Base-by-base conservation (phyloP, 495 filamentous ascomycete genomes). In the Podospora comata region DNA sequence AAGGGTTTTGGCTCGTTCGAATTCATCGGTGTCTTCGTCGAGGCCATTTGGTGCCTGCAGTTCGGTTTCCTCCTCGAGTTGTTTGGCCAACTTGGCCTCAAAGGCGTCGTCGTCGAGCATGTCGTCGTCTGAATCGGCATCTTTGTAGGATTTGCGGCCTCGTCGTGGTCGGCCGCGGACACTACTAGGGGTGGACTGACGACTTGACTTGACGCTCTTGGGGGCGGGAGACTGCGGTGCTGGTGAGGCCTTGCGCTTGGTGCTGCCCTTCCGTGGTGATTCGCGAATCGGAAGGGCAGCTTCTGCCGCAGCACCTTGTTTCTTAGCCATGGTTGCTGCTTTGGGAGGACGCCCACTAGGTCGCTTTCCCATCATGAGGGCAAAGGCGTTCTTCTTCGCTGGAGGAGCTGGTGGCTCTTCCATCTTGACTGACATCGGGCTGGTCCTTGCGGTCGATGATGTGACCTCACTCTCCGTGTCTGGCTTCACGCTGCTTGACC, bases 61-160 rank as follows among this genome's bases (percentile, higher is more conserved):
- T 4, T 86, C 81, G 27, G 88, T 79, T 53, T 85, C 85, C n/a
- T 87, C 82, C 5, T 68, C 77, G 7, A 81, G 30, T 48, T 91
- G 82, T 28, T 87, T 83, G 5, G 90, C 88, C 3, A 96, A 82
- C 71, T 89, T 88, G 5, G 82, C 77, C 68, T 91, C 85, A 72
- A 91, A 96, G 70, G 90, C 88, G 32, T 87, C 83, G 65, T 97
- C 93, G 67, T 87, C 89, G 2, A 94, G 74, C 72, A 89, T 87
- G 70, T 92, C 90, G 66, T 96, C 95, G 34, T 84, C 84, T 1
- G 80, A 80, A 20, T 90, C 77, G 73, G 86, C 71, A 63, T 81
- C 78, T 67, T 78, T 79, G 72, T 87, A 81, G 66, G 80, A 61
- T 79, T 82, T 19, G 82, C 78, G 59, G 18, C 67, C 69, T 75